A percentile compares a stretch with the other conserved stretches of the same genome.
Evolutionary conservation across 352 stramenopile species (phyloP).

Genomic region (Phytopythium boreale): DNA sequence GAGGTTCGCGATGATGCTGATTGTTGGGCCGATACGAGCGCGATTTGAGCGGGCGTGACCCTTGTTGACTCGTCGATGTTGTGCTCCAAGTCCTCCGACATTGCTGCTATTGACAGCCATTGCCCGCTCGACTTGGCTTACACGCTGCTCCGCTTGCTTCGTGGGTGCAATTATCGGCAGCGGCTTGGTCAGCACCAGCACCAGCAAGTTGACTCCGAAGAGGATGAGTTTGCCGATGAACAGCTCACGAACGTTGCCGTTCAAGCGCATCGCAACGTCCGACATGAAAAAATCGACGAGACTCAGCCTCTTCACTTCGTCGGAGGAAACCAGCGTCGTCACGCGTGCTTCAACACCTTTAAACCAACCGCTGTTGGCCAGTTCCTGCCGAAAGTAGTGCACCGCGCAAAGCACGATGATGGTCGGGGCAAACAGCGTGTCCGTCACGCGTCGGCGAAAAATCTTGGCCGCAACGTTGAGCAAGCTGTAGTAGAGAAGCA

Average conservation of each 20-base stretch:
- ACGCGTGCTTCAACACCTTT: slow-evolving; percentile 21
- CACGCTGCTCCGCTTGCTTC: too few species aligned
- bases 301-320: slow-evolving; percentile 17
- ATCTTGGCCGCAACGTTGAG: slow-evolving; percentile 28
- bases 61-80: too few species aligned
- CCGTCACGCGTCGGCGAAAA: slow-evolving; percentile 21
- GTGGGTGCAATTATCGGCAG: slow-evolving; percentile 14
- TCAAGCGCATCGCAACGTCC: slow-evolving; percentile 21
- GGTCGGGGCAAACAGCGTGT: slow-evolving; percentile 27
- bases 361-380: slow-evolving; percentile 12
- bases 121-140: slow-evolving; percentile 18
- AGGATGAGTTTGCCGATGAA: slow-evolving; percentile 26
- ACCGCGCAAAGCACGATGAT: slow-evolving; percentile 18
- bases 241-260: slow-evolving; percentile 21
- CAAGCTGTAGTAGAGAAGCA: slow-evolving; percentile 1
- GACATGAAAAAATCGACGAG: slow-evolving; percentile 20
- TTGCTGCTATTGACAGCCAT: too few species aligned
- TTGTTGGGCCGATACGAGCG: not conserved
- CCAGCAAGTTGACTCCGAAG: slow-evolving; percentile 23
- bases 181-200: slow-evolving; percentile 16
- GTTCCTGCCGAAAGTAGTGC: slow-evolving; percentile 17
- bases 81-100: too few species aligned
- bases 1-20: not conserved
- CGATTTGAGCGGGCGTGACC: too few species aligned
- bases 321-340: slow-evolving; percentile 16